Conservation (phyloP, 2,329 filamentous ascomycete genomes). For the Cladophialophora psammophila region DNA sequence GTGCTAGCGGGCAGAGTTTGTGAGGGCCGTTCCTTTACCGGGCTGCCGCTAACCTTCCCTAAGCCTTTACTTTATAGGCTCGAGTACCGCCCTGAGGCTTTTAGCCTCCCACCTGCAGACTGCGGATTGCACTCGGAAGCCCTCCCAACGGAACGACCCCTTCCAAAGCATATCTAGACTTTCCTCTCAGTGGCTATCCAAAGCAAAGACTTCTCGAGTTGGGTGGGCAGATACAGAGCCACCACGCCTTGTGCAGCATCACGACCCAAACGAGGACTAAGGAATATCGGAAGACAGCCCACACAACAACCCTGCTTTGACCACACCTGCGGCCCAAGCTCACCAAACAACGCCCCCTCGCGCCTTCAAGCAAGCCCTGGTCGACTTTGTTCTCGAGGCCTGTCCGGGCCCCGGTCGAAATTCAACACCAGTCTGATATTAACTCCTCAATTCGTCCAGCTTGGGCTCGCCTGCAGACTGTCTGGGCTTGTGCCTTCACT, state of each 20-base stretch:
- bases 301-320: conserved; percentile 24
- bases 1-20: conserved; percentile 25
- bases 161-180: conserved; percentile 24
- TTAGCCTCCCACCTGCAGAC: conserved; percentile 31
- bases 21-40: conserved; percentile 35
- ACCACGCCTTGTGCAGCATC: conserved; percentile 18
- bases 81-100: conserved; percentile 29
- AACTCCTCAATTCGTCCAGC: conserved; percentile 28
- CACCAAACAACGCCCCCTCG: conserved; percentile 25
- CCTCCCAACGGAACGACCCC: conserved; percentile 21
- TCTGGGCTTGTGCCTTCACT: conserved; percentile 19
- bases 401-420: conserved; percentile 25
- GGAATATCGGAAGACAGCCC: conserved; percentile 19
- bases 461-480: conserved; percentile 22
- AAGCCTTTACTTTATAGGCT: conserved; percentile 31
- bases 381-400: conserved; percentile 21
- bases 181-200: conserved; percentile 14
- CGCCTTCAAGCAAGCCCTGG: conserved; percentile 29
- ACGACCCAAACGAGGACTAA: conserved; percentile 18
- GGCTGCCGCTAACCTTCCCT: conserved; percentile 32
- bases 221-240: background rate
- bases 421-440: conserved; percentile 22
- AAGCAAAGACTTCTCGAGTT: conserved; percentile 10
- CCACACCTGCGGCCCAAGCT: conserved; percentile 30
- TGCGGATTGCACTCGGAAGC: conserved; percentile 18